Conservation (phyloP, 495 filamentous ascomycete species). For the Amorphotheca resinae region DNA sequence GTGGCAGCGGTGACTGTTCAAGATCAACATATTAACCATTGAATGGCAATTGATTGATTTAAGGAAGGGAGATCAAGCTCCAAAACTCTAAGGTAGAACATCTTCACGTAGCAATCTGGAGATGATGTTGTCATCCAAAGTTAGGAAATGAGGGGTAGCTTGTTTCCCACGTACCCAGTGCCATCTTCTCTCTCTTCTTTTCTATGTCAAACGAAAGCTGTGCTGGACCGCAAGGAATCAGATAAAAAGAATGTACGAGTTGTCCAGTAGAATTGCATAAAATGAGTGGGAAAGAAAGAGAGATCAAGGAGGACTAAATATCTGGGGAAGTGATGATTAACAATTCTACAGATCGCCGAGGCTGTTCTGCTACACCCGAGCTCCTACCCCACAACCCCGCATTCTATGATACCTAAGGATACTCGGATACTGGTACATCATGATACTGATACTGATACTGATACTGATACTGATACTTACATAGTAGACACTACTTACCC, state of each 20-base stretch:
- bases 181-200: not conserved
- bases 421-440: no score
- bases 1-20: slow-evolving; percentile 32
- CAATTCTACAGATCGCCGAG: not conserved
- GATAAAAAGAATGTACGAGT: not conserved
- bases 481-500: no score
- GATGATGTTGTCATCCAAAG: not conserved
- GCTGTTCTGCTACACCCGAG: no score
- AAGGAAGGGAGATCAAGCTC: not conserved
- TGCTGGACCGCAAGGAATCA: not conserved
- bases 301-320: not conserved
- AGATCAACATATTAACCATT: no score
- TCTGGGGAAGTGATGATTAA: not conserved
- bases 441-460: no score
- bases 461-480: no score
- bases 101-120: not conserved
- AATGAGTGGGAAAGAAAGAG: not conserved
- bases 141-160: not conserved
- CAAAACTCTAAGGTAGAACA: not conserved
- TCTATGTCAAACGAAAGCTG: not conserved
- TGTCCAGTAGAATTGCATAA: not conserved
- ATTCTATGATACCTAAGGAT: no score
- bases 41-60: no score
- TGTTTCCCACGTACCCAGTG: slow-evolving; percentile 1
- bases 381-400: no score